Evolutionary conservation across 2,329 filamentous ascomycete genomes (phyloP).

Genomic region (Aspergillus sp.): DNA sequence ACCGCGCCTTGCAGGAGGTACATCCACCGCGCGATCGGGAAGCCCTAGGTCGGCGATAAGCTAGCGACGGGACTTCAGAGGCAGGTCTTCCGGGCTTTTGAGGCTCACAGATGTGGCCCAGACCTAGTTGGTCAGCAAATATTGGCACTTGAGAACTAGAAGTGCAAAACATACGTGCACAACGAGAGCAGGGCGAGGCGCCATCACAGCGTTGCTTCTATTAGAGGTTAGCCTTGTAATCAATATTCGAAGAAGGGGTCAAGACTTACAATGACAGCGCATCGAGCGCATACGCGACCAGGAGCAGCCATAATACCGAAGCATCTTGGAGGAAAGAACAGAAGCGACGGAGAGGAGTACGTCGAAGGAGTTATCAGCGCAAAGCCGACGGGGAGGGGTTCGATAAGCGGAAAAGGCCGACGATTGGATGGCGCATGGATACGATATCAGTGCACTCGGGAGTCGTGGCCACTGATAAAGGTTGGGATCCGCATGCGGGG

Average conservation of each 20-base stretch:
- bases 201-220: constrained; percentile 35
- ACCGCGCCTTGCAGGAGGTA: constrained; percentile 29
- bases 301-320: background rate
- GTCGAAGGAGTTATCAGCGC: background rate
- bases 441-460: background rate
- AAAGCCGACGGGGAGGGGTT: too few species aligned
- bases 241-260: background rate
- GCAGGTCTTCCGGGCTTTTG: constrained; percentile 13
- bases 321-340: background rate
- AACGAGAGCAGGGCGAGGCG: constrained; percentile 26
- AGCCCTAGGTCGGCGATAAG: constrained; percentile 23
- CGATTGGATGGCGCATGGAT: background rate
- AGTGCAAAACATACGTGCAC: constrained; percentile 20
- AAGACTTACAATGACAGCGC: background rate
- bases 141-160: background rate
- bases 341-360: background rate
- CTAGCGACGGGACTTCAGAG: background rate
- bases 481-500: too few species aligned
- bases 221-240: background rate
- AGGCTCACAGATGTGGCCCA: constrained; percentile 27
- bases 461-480: background rate
- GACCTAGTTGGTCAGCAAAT: constrained; percentile 14
- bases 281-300: background rate
- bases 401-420: too few species aligned
- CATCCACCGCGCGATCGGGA: constrained; percentile 30